Percentiles rank a stretch among this genome's conserved stretches.
These are phyloP conservation scores for Mytilinidion resinicola DNA, from an alignment of 495 filamentous ascomycete species.

Conservation along the genomic window DNA sequence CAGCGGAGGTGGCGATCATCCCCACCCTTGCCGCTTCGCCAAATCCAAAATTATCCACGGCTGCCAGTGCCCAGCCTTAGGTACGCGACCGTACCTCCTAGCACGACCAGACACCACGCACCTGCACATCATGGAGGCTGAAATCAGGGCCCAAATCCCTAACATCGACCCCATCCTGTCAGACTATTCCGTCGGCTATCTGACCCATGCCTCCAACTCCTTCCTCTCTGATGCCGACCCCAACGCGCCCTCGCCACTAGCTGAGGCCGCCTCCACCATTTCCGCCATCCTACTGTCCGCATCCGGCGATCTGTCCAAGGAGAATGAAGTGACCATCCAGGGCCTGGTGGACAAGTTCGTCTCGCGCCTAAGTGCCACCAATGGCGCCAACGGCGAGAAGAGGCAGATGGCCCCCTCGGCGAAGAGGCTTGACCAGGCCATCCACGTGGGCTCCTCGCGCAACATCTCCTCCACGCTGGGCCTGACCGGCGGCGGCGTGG, in stretches of 20 bases:
- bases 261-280: conserved; percentile 78
- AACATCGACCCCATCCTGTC: conserved; percentile 84
- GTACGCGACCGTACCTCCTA: not conserved
- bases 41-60: not conserved
- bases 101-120: not conserved
- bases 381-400: conserved; percentile 64
- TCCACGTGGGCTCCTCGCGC: conserved; percentile 87
- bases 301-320: conserved; percentile 65
- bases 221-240: conserved; percentile 71
- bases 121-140: conserved; percentile 74
- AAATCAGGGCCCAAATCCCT: conserved; percentile 81
- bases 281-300: conserved; percentile 84
- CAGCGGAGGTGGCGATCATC: no score
- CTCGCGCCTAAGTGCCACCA: conserved; percentile 63
- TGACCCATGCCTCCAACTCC: conserved; percentile 82
- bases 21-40: not conserved
- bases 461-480: conserved; percentile 95
- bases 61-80: not conserved
- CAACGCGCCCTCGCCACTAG: conserved; percentile 61
- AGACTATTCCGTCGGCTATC: conserved; percentile 89
- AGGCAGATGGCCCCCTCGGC: conserved; percentile 66
- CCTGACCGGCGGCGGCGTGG: conserved; percentile 74
- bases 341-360: conserved; percentile 89
- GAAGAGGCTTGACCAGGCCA: conserved; percentile 84
- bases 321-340: conserved; percentile 70